A percentile compares a stretch with the other conserved stretches of the same genome.
Conservation (phyloP, 192 early-diverging fungal species). For the Mortierella antarctica region DNA sequence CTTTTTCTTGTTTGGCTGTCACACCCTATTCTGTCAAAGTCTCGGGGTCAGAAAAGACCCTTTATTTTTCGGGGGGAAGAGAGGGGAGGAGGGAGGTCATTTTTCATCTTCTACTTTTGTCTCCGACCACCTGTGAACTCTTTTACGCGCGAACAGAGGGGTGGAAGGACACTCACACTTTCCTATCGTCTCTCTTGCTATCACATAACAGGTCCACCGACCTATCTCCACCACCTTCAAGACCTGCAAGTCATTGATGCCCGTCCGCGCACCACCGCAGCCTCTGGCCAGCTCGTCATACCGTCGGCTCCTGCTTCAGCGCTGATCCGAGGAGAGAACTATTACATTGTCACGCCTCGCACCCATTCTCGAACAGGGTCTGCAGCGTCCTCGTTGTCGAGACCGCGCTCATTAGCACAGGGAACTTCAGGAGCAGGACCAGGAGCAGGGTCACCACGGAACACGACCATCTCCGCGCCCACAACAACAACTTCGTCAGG, state of each 20-base stretch:
- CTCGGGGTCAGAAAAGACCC: no score
- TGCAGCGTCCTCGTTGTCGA: background rate
- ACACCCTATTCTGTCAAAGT: background rate
- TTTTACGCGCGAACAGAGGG: background rate
- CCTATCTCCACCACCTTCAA: conserved; percentile 18
- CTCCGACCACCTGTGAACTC: background rate
- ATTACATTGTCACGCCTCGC: conserved; percentile 34
- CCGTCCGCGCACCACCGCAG: background rate
- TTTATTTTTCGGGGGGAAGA: no score
- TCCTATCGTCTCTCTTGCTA: background rate
- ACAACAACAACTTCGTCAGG: no score
- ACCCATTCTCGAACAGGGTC: conserved; percentile 7
- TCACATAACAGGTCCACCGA: conserved; percentile 12
- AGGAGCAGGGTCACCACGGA: no score
- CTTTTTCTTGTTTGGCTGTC: background rate
- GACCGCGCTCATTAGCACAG: no score
- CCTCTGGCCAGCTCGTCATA: background rate
- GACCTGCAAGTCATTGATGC: conserved; percentile 11
- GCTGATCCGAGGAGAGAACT: conserved; percentile 22
- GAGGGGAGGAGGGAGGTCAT: no score
- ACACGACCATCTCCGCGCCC: no score
- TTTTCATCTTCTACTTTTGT: no score
- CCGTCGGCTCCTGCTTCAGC: conserved; percentile 7
- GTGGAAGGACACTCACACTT: background rate
- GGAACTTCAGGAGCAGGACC: no score